phyloP scores from a whole-genome alignment of 1,284 basidiomycete species.

The Malassezia obtusa region DNA sequence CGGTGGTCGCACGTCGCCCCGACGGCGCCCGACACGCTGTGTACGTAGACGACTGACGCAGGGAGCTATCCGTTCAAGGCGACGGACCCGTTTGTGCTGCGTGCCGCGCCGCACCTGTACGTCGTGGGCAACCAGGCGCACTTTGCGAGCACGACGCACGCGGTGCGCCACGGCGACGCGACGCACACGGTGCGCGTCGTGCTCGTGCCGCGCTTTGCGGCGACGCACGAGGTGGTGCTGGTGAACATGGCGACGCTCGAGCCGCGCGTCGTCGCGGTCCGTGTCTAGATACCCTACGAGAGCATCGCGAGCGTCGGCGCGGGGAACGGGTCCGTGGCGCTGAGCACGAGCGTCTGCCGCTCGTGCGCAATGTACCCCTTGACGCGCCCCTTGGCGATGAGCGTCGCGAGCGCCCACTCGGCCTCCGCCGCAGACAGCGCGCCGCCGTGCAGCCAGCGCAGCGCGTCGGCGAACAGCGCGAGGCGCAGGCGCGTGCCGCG shows the following conservation, averaged over 20 bases:
- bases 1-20: slow-evolving; percentile 93
- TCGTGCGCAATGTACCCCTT: slow-evolving; percentile 93
- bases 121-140: slow-evolving; percentile 79
- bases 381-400: slow-evolving; percentile 71
- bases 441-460: slow-evolving; percentile 18
- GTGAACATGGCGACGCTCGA: slow-evolving; percentile 58
- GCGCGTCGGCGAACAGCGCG: slow-evolving; percentile 19
- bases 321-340: slow-evolving; percentile 73
- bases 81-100: slow-evolving; percentile 78
- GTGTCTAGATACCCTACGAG: slow-evolving; percentile 2
- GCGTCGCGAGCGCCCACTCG: slow-evolving; percentile 78
- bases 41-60: slow-evolving; percentile 32
- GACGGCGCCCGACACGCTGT: slow-evolving; percentile 93
- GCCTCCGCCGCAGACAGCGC: slow-evolving; percentile 62
- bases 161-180: slow-evolving; percentile 26
- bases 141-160: slow-evolving; percentile 53
- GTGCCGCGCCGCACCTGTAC: slow-evolving; percentile 75
- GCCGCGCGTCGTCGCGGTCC: slow-evolving; percentile 47
- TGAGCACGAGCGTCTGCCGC: slow-evolving; percentile 80
- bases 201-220: slow-evolving; percentile 70
- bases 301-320: slow-evolving; percentile 15
- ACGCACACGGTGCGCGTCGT: slow-evolving; percentile 58
- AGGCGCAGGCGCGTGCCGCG: slow-evolving; percentile 24
- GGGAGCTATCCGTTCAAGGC: slow-evolving; percentile 90
- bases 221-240: slow-evolving; percentile 58